Evolutionary conservation across 2,329 filamentous ascomycete species (phyloP), one percentile per base, ranked within the genome.

Genomic region (Arthrobotrys megalospora): DNA sequence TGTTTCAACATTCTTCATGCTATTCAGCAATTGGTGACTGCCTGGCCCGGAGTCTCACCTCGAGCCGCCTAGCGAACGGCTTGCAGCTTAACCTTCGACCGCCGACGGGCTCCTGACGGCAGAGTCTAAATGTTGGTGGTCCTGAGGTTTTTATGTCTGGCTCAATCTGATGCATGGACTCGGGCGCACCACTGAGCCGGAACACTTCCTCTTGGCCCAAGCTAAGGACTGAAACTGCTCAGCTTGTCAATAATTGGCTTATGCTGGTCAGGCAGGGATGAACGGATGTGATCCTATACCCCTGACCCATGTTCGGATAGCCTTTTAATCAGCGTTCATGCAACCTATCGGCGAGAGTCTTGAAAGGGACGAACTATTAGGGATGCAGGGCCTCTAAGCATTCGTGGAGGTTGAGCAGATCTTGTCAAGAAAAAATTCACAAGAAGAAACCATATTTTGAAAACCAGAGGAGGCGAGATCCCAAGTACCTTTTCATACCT

Each of bases 251-350:
- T 72, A 32, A 78, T 72, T 78, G 75, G 75, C 50, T 65, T 53
- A 71, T 66, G 75, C 75, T 69, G 62, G 75, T 78, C 68, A 60
- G 75, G 67, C 67, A 72, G 67, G 75, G 67, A 68, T 78, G 62
- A 36, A 55, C 75, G 75, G 75, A 71, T 68, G 75, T 66, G 75
- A 72, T 71, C 67, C 67, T 58, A 50, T 21, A 63, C 75, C 75
- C 75, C 67, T 72, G 67, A 78, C 67, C 67, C 75, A 72, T 78
- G 75, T 50, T 78, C 75, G 75, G 75, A 72, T 78, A 71, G 75
- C 75, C 75, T 78, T 77, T 78, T 78, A 78, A 78, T 78, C 75
- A 78, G 73, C 45, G 60, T 78, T 72, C 67, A 78, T 72, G 73
- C 75, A 78, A 67, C 73, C 73, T 78, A 78, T 78, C 75, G 75